Evolutionary conservation across 768 basidiomycete species (phyloP), one percentile per base, ranked within the genome.

Genomic region (Russula foetens): DNA sequence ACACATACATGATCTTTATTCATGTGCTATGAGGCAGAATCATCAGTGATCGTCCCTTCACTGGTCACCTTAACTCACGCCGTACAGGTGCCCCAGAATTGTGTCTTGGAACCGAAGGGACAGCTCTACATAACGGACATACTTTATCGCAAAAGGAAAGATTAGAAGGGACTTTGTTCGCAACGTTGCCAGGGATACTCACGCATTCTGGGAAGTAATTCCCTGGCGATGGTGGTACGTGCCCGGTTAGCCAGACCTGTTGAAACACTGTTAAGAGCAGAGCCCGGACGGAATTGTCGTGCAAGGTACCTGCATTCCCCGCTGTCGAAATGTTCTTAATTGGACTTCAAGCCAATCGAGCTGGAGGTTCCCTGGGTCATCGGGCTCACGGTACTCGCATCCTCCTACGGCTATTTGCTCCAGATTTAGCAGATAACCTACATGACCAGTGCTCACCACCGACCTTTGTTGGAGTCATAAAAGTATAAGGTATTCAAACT

Each of bases 311-410:
- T 91, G 84, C 83, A 93, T 86, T 38, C 81, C 82, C 57, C 87
- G 75, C 4, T 79, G 71, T 60, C 88, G 77, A 71, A 85, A 92
- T 58, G 72, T 74, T 50, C 81, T 74, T 21, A 97, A 75, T 71
- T 93, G 92, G 2, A 90, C 90, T 61, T 91, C 90, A 14, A 97
- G 77, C 93, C 93, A 97, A 71, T 92, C 88, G 66, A 95, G 78
- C 69, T 97, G 79, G 26, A 92, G 76, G 64, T 91, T 91, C 49
- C 93, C 93, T n/a, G 93, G 89, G 70, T 96, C 92, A 31, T 82
- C 79, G 21, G 75, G 77, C 35, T 84, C 81, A 44, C 72, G 73
- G 67, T 77, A 84, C 57, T 75, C 74, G 69, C 92, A 93, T 17
- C 91, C 91, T 66, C 83, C 80, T 44, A 90, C 88, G 65, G 85